Evolutionary conservation across 345 rosid species (phyloP).

Genomic region (Eucalyptus tenuipes): DNA sequence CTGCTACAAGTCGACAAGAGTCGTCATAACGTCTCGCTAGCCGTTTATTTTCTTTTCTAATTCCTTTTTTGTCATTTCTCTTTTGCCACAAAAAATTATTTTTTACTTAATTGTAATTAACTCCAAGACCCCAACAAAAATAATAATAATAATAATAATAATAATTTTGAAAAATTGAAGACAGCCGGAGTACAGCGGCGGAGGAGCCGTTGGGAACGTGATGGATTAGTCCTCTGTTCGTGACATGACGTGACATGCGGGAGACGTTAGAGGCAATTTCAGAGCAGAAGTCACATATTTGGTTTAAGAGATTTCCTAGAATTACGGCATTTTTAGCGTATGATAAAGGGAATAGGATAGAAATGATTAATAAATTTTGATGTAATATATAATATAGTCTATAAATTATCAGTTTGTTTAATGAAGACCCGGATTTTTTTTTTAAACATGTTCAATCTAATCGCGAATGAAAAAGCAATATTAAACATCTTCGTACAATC

Average conservation of each 20-base stretch:
- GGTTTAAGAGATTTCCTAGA: background rate
- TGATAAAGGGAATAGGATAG: background rate
- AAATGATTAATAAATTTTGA: too few relatives aligned
- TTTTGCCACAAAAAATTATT: background rate
- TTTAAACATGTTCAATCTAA: too few relatives aligned
- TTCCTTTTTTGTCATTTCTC: background rate
- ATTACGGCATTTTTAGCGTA: background rate
- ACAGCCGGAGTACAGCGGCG: background rate
- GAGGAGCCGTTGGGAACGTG: background rate
- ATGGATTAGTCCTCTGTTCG: background rate
- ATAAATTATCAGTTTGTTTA: too few relatives aligned
- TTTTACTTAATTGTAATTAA: background rate
- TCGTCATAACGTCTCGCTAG: background rate
- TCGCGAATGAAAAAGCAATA: fast-evolving
- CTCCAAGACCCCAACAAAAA: background rate
- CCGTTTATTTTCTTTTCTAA: background rate
- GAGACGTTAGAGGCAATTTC: background rate
- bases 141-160: background rate
- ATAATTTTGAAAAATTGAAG: background rate
- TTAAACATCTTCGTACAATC: too few relatives aligned
- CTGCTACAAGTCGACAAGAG: background rate
- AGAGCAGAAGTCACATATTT: background rate
- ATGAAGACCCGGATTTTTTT: too few relatives aligned
- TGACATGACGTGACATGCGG: background rate
- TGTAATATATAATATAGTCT: fast-evolving